Conservation (phyloP, 352 stramenopile genomes). For the Aphanomyces euteiches region DNA sequence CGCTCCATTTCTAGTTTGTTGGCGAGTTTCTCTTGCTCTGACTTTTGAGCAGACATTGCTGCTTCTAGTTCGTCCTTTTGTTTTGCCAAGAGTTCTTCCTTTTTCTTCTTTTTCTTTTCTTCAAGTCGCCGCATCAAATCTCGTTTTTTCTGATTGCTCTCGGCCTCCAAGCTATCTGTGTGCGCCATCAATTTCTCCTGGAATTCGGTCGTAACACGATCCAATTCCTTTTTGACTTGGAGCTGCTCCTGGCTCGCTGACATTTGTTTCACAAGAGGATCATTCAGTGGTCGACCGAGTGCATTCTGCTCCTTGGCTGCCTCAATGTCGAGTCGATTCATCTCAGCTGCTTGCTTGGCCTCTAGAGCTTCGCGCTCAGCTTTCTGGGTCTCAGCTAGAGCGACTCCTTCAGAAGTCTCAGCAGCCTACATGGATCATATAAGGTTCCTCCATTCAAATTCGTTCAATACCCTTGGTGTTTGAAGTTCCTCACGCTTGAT, state of each 20-base stretch:
- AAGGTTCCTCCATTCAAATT: neutral
- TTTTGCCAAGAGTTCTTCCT: constrained; percentile 31
- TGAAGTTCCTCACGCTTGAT: constrained; percentile 27
- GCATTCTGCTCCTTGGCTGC: neutral
- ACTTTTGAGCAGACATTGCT: constrained; percentile 15
- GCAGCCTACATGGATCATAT: neutral
- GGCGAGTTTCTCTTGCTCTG: constrained; percentile 24
- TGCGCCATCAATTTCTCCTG: constrained; percentile 22
- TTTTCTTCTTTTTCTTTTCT: constrained; percentile 33
- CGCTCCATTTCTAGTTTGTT: constrained; percentile 36
- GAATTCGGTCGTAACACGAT: constrained; percentile 28
- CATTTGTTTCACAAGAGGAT: neutral
- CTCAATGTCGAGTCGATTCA: constrained; percentile 13
- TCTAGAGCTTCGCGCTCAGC: constrained; percentile 6
- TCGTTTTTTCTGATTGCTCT: constrained; percentile 23
- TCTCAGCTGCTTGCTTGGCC: constrained; percentile 25
- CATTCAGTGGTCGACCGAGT: neutral
- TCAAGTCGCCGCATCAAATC: constrained; percentile 29
- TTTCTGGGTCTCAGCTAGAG: neutral
- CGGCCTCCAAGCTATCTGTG: constrained; percentile 21
- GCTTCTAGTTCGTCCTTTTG: constrained; percentile 10
- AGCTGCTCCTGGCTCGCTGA: constrained; percentile 16
- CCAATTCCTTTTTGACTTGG: constrained; percentile 26
- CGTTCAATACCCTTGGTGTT: neutral
- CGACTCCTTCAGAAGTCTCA: neutral